These are phyloP conservation scores for Colletotrichum sp. DNA, from an alignment of 2,329 filamentous ascomycete species.

Conservation along the genomic window DNA sequence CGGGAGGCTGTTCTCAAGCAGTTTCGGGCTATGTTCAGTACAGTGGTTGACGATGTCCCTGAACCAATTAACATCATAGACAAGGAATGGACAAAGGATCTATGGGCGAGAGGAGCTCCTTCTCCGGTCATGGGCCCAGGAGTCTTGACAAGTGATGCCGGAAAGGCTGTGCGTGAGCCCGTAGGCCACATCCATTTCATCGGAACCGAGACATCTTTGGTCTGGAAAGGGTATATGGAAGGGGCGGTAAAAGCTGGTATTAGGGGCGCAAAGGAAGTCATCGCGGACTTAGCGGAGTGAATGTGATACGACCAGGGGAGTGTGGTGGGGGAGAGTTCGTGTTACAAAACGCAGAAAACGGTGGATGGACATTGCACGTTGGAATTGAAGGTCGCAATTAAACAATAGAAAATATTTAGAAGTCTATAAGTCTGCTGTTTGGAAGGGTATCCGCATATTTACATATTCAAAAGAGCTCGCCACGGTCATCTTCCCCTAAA, in stretches of 20 bases:
- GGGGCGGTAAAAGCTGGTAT: background rate
- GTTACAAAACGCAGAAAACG: background rate
- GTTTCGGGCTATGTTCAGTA: background rate
- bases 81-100: background rate
- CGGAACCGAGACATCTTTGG: background rate
- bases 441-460: background rate
- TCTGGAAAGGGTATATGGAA: background rate
- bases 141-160: background rate
- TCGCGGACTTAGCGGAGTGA: background rate
- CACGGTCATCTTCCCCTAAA: background rate
- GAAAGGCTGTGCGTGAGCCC: background rate
- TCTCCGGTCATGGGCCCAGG: background rate
- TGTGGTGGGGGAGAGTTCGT: fast-evolving
- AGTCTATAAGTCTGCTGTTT: background rate
- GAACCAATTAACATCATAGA: background rate
- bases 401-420: background rate
- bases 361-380: fast-evolving
- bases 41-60: background rate
- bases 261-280: background rate
- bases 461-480: background rate
- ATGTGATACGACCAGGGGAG: fast-evolving
- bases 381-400: fast-evolving
- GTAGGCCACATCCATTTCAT: background rate
- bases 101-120: background rate
- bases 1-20: background rate